Conservation (phyloP, 345 rosid genomes). For the Adansonia digitata region DNA sequence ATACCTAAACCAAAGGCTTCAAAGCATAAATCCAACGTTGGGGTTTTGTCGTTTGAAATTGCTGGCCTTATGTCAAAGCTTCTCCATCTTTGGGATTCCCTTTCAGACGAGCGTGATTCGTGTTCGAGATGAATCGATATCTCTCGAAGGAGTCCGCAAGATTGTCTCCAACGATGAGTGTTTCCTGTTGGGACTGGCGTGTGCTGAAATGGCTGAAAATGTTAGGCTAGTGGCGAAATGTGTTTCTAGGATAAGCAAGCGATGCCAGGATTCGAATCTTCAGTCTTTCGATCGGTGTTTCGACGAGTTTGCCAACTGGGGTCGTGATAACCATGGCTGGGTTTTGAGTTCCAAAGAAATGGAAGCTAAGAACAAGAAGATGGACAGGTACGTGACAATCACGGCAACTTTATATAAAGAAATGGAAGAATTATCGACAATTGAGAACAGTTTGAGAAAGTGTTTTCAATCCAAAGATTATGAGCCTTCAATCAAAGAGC, state of each 20-base stretch:
- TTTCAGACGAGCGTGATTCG: conserved; percentile 64
- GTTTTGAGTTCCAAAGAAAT: conserved; percentile 55
- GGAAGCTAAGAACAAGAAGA: conserved; percentile 61
- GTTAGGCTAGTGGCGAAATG: conserved; percentile 47
- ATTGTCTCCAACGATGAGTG: conserved; percentile 80
- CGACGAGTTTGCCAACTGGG: conserved; percentile 60
- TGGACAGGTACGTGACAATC: conserved; percentile 67
- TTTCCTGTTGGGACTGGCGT: conserved; percentile 75
- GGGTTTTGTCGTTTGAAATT: conserved; percentile 65
- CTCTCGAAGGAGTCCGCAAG: conserved; percentile 73
- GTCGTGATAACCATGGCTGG: conserved; percentile 66
- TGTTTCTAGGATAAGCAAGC: conserved; percentile 52
- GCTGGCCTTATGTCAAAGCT: conserved; percentile 84
- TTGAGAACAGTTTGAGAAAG: conserved; percentile 57
- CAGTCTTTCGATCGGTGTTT: conserved; percentile 48
- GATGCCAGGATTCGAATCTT: conserved; percentile 45
- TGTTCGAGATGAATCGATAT: conserved; percentile 58
- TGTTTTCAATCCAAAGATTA: conserved; percentile 24
- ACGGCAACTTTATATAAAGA: conserved; percentile 71
- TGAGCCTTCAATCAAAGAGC: conserved; percentile 34
- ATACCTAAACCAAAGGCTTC: conserved; percentile 18
- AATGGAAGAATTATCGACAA: conserved; percentile 65
- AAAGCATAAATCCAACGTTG: conserved; percentile 38
- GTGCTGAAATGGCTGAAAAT: conserved; percentile 75
- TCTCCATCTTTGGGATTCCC: conserved; percentile 66